A percentile compares a stretch with the other conserved stretches of the same genome.
Conservation (phyloP, 192 early-diverging fungal genomes). For the Entomortierella beljakovae region DNA sequence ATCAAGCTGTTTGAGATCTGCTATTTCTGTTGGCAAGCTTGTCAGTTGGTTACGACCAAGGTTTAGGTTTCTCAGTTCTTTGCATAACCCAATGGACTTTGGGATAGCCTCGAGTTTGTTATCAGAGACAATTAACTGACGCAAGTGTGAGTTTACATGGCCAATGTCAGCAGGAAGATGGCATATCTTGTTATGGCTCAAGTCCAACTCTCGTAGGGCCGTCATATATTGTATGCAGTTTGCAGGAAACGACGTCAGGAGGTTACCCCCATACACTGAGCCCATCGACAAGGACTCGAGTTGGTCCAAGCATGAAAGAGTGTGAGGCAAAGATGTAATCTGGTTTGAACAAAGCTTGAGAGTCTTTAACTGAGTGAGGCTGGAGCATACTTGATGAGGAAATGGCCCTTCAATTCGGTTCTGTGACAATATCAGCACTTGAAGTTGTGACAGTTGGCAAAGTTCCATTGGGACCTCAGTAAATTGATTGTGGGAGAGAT, state of each 20-base stretch:
- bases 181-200: slow-evolving; percentile 62
- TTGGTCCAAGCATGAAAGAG: slow-evolving; percentile 47
- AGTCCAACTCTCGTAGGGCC: slow-evolving; percentile 59
- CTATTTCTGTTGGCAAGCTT: slow-evolving; percentile 57
- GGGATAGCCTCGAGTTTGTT: slow-evolving; percentile 66
- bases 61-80: slow-evolving; percentile 58
- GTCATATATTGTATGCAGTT: slow-evolving; percentile 56
- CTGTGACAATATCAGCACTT: slow-evolving; percentile 61
- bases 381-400: slow-evolving; percentile 47
- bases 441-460: slow-evolving; percentile 53
- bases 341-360: slow-evolving; percentile 57
- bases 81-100: slow-evolving; percentile 58
- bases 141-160: slow-evolving; percentile 47
- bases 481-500: slow-evolving; percentile 61
- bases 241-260: slow-evolving; percentile 49
- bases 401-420: slow-evolving; percentile 59
- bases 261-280: slow-evolving; percentile 66
- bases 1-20: slow-evolving; percentile 56
- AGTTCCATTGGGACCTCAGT: slow-evolving; percentile 60
- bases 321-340: slow-evolving; percentile 53
- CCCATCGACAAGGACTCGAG: slow-evolving; percentile 60
- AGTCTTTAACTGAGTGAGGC: slow-evolving; percentile 53
- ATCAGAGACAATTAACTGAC: slow-evolving; percentile 51
- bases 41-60: slow-evolving; percentile 61
- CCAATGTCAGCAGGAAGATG: slow-evolving; percentile 59